Evolutionary conservation across 2,329 filamentous ascomycete genomes (phyloP).

Genomic region (Drechslerella stenobrocha): DNA sequence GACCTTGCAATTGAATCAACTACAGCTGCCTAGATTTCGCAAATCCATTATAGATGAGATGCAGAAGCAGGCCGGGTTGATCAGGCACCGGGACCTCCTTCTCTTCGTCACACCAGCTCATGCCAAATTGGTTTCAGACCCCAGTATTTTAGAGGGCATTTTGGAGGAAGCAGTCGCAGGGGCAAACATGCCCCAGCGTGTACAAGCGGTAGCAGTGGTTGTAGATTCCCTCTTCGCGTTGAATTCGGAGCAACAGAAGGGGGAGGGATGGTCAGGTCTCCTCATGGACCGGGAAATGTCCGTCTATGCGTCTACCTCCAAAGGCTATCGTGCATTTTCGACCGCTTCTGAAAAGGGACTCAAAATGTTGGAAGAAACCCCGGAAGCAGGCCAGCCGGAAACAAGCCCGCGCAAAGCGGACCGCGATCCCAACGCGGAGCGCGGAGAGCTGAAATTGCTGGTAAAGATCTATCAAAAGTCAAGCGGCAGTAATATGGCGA

Average conservation of each 20-base stretch:
- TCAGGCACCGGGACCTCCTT: slow-evolving; percentile 4
- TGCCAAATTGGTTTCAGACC: slow-evolving; percentile 19
- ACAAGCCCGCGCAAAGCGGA: background rate
- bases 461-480: background rate
- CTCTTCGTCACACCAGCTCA: slow-evolving; percentile 23
- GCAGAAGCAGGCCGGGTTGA: background rate
- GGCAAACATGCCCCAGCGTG: background rate
- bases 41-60: slow-evolving; percentile 8
- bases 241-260: background rate
- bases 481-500: background rate
- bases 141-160: slow-evolving; percentile 12
- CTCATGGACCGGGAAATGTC: slow-evolving; percentile 7
- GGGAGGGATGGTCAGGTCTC: slow-evolving; percentile 23
- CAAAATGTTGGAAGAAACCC: background rate
- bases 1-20: background rate
- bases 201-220: slow-evolving; percentile 14
- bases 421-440: slow-evolving; percentile 12
- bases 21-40: slow-evolving; percentile 1
- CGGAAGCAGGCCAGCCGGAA: background rate
- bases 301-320: slow-evolving; percentile 2
- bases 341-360: background rate
- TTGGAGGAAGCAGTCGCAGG: slow-evolving; percentile 15
- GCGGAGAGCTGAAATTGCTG: slow-evolving; percentile 14
- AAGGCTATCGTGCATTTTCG: background rate
- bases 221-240: slow-evolving; percentile 11